Base-by-base conservation (phyloP, 179 eudicot genomes). In the Kewa caespitosa region DNA sequence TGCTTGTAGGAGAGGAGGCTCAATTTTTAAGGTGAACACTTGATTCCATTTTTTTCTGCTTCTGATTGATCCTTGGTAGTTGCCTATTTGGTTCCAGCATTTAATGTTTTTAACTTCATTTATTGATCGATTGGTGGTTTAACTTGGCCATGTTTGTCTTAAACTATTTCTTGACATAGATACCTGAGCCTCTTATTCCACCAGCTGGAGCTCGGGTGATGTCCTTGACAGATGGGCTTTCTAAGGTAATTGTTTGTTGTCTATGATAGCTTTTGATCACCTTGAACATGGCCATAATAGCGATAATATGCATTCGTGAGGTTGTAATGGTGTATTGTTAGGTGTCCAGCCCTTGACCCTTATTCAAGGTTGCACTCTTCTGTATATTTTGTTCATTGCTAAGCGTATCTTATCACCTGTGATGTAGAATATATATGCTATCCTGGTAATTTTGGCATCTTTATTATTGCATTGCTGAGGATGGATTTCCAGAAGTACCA, bases 151-250 rank as follows among this genome's bases (percentile, higher is more conserved):
- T 71, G 62, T 72, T 73, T 75, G 52, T 42, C 74, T 63, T 63
- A 23, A 23, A 72, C 76, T 32, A 36, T 50, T 69, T 81, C 34
- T 67, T 76, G 36, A 25, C 81, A 77, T 84, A 95, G 99, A 89
- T 95, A 75, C 99, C 98, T 77, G 97, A 95, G 83, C 89, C 99
- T 79, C 94, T 95, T 81, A 93, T 95, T 79, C 93, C 97, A 70
- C 97, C 97, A 63, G 85, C 96, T 69, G 99, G 99, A 82, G 99
- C 99, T 76, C 95, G 99, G 60, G 95, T 95, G 77, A 95, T 95
- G 99, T 95, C 99, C 75, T 89, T 95, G 69, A 95, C 98, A 43
- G 99, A 95, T 81, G 99, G 98, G 72, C 90, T 91, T 42, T 87
- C 98, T 50, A 95, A 95, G 97, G 99, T 81, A 46, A 73, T 61